phyloP scores from a whole-genome alignment of 2,329 filamentous ascomycete genomes.

The Colletotrichum somersetense region DNA sequence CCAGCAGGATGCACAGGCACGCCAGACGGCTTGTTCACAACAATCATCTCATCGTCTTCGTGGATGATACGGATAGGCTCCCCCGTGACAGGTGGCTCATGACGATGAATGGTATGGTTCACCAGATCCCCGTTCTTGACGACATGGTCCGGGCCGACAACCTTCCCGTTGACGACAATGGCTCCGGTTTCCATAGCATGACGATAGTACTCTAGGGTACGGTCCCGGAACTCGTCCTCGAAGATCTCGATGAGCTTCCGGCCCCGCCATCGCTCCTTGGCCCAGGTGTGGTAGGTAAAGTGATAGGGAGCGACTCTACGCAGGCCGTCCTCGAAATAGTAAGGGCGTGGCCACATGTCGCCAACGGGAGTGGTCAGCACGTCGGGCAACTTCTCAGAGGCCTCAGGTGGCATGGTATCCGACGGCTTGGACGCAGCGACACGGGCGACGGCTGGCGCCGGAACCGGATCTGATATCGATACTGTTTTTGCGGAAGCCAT shows the following conservation, averaged over 20 bases:
- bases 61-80: constrained; percentile 85
- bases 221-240: constrained; percentile 89
- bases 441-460: background rate
- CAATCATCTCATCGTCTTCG: constrained; percentile 92
- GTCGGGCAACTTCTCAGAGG: constrained; percentile 31
- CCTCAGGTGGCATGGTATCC: constrained; percentile 1
- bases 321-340: constrained; percentile 86
- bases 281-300: constrained; percentile 94
- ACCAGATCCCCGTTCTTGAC: constrained; percentile 92
- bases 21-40: constrained; percentile 96
- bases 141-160: constrained; percentile 74
- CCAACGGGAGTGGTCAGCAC: constrained; percentile 51
- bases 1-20: constrained; percentile 96
- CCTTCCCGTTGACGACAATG: constrained; percentile 84
- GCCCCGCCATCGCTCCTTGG: constrained; percentile 93
- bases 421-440: constrained; percentile 6
- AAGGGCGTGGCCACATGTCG: constrained; percentile 71
- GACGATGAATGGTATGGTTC: constrained; percentile 92
- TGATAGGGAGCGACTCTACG: constrained; percentile 89
- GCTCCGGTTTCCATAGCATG: constrained; percentile 83
- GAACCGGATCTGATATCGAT: background rate
- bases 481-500: constrained; percentile 24
- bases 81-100: constrained; percentile 92
- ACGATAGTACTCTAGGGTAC: constrained; percentile 88
- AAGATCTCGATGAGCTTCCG: constrained; percentile 88